phyloP scores from a whole-genome alignment of 2,329 filamentous ascomycete species.

The Pseudocercospora musae region DNA sequence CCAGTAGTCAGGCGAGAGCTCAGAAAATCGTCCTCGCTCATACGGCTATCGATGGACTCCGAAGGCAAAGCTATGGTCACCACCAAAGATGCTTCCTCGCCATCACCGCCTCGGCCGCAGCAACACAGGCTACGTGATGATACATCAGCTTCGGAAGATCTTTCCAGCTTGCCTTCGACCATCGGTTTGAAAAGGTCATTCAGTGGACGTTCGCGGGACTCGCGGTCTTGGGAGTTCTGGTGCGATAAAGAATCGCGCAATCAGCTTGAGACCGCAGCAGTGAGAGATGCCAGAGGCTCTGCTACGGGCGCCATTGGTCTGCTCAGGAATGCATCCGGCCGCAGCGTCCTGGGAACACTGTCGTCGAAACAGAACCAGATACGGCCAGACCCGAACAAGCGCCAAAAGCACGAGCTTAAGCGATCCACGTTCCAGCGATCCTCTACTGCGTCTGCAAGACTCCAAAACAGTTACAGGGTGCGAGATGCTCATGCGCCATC shows the following conservation, averaged over 20 bases:
- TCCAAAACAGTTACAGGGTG: slow-evolving; percentile 21
- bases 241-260: slow-evolving; percentile 77
- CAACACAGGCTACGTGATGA: slow-evolving; percentile 39
- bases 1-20: slow-evolving; percentile 7
- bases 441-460: slow-evolving; percentile 32
- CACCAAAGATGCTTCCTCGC: slow-evolving; percentile 63
- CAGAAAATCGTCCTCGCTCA: slow-evolving; percentile 46
- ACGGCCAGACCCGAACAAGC: slow-evolving; percentile 28
- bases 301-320: slow-evolving; percentile 79
- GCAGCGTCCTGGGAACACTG: slow-evolving; percentile 52
- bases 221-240: slow-evolving; percentile 86
- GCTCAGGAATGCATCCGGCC: slow-evolving; percentile 66
- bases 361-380: slow-evolving; percentile 62
- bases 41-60: slow-evolving; percentile 77
- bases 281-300: slow-evolving; percentile 75
- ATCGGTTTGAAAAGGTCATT: slow-evolving; percentile 49
- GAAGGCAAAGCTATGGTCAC: slow-evolving; percentile 90
- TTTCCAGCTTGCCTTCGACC: not conserved
- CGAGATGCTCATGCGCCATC: slow-evolving; percentile 12
- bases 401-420: slow-evolving; percentile 48
- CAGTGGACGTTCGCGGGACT: slow-evolving; percentile 72
- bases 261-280: slow-evolving; percentile 74
- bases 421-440: slow-evolving; percentile 32
- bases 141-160: slow-evolving; percentile 34
- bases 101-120: slow-evolving; percentile 57